These are phyloP conservation scores for Calvatia gigantea DNA, from an alignment of 768 basidiomycete genomes.

Conservation along the genomic window DNA sequence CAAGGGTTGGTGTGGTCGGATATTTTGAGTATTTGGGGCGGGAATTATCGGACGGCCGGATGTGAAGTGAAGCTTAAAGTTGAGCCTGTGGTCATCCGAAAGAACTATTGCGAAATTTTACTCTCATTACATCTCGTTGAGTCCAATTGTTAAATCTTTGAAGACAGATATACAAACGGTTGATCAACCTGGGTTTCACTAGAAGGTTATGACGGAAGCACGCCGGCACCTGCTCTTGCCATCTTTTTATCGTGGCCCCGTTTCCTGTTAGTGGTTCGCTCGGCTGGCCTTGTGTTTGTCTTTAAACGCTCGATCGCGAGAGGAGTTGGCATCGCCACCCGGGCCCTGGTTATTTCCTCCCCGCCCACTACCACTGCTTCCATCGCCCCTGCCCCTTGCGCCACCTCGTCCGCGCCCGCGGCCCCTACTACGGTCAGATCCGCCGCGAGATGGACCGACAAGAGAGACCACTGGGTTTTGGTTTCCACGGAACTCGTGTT, in stretches of 20 bases:
- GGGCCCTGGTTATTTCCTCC: constrained; percentile 35
- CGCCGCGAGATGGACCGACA: not conserved
- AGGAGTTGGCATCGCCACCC: constrained; percentile 24
- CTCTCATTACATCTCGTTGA: too few relatives aligned
- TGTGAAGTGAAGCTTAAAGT: too few relatives aligned
- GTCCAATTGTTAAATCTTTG: too few relatives aligned
- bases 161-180: not conserved
- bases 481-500: constrained; percentile 77
- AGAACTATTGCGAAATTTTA: too few relatives aligned
- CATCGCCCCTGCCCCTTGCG: constrained; percentile 34
- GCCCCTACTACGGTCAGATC: constrained; percentile 20
- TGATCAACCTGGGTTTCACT: not conserved
- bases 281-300: constrained; percentile 74
- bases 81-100: too few relatives aligned
- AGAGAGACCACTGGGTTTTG: constrained; percentile 18
- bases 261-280: constrained; percentile 72
- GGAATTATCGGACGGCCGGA: too few relatives aligned
- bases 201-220: constrained; percentile 17
- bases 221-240: constrained; percentile 54
- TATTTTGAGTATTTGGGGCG: too few relatives aligned
- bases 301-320: constrained; percentile 66
- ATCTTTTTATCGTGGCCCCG: constrained; percentile 90
- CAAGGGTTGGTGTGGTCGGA: too few relatives aligned
- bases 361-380: constrained; percentile 38
- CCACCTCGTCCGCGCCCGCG: constrained; percentile 21